phyloP scores from a whole-genome alignment of 257 asterid species.

The Voacanga thouarsii region DNA sequence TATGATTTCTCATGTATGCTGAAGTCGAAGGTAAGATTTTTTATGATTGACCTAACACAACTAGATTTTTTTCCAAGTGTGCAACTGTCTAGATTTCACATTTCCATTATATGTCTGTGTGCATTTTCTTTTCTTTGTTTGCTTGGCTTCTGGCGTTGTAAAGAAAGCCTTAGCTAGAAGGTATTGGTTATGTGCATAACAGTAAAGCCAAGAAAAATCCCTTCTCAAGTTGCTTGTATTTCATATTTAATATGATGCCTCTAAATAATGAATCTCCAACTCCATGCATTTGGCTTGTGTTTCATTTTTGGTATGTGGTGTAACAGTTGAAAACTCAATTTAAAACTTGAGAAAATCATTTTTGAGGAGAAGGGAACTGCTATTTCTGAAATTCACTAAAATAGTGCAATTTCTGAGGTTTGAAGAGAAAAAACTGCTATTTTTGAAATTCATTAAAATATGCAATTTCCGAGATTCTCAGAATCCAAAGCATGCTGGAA shows the following conservation, averaged over 20 bases:
- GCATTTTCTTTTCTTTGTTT: neutral
- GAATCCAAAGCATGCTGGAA: neutral
- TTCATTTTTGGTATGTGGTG: neutral
- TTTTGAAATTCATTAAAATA: neutral
- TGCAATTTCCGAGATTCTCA: neutral
- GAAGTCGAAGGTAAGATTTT: conserved; percentile 68
- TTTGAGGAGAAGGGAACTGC: neutral
- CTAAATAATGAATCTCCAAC: neutral
- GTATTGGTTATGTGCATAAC: neutral
- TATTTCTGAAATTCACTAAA: neutral
- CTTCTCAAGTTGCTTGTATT: neutral
- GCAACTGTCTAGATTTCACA: neutral
- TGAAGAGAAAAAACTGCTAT: neutral
- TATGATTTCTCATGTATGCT: conserved; percentile 84
- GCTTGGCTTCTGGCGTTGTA: neutral
- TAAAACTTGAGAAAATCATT: neutral
- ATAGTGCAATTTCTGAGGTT: neutral
- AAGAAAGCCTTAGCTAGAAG: neutral
- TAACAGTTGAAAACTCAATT: neutral
- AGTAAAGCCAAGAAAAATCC: neutral
- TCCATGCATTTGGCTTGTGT: neutral
- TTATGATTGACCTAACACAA: conserved; percentile 3
- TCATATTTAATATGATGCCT: neutral
- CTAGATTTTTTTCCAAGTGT: neutral
- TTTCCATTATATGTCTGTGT: neutral